These are phyloP conservation scores for Cucurbita pepo DNA, from an alignment of 306 rosid genomes.

Conservation along the genomic window DNA sequence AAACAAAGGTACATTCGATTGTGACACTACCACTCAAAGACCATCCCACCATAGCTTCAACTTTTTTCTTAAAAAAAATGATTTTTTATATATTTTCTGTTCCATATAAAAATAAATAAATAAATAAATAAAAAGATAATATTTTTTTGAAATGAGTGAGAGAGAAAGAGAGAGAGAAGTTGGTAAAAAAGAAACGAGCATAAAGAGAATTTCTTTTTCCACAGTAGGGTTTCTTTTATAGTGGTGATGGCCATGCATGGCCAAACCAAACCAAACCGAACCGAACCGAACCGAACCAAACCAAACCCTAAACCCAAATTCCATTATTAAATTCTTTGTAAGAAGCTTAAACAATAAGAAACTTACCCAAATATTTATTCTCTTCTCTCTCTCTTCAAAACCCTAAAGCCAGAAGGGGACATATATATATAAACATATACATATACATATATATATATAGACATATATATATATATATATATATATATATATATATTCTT, in stretches of 20 bases:
- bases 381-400: background rate
- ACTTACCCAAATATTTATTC: background rate
- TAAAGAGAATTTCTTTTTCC: background rate
- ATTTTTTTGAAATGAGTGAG: background rate
- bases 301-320: too few relatives aligned
- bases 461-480: too few relatives aligned
- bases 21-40: constrained; percentile 70
- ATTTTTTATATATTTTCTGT: background rate
- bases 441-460: background rate
- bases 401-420: constrained; percentile 15
- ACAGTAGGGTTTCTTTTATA: constrained; percentile 15
- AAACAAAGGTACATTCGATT: constrained; percentile 48
- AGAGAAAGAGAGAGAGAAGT: background rate
- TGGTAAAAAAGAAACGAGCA: background rate
- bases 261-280: background rate
- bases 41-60: constrained; percentile 44
- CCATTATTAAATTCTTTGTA: too few relatives aligned
- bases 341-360: constrained; percentile 42
- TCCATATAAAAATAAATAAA: too few relatives aligned
- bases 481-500: background rate
- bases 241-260: constrained; percentile 23
- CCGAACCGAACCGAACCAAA: too few relatives aligned
- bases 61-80: constrained; percentile 24
- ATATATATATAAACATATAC: background rate
- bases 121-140: too few relatives aligned